These are phyloP conservation scores for Haematococcus lacustris DNA, from an alignment of 139 green algal species.

Conservation along the genomic window DNA sequence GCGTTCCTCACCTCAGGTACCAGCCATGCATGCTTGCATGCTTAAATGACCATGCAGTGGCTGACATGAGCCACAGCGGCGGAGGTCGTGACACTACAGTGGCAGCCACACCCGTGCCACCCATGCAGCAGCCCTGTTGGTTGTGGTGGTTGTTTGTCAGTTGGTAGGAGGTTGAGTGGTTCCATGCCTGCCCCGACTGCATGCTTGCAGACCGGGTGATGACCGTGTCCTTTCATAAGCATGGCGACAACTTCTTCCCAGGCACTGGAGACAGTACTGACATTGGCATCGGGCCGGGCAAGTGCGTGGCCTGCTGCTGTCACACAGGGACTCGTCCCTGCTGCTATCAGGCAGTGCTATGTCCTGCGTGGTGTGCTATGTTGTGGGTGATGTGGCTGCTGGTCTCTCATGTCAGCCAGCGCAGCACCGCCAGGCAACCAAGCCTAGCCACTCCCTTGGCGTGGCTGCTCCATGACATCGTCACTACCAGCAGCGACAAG, in stretches of 20 bases:
- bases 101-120: neutral
- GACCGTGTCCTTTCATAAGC: conserved; percentile 93
- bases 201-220: conserved; percentile 45
- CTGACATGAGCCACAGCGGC: neutral
- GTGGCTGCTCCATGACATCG: too few species aligned
- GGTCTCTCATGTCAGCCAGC: too few species aligned
- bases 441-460: too few species aligned
- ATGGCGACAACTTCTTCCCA: conserved; percentile 85
- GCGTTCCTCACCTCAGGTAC: conserved; percentile 92
- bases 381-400: too few species aligned
- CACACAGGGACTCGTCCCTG: too few species aligned
- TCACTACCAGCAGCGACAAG: too few species aligned
- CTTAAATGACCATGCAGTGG: neutral
- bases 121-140: neutral
- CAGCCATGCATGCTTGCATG: conserved; percentile 4
- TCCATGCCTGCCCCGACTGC: neutral
- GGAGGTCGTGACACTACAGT: neutral
- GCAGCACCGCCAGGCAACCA: too few species aligned
- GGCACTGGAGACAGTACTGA: conserved; percentile 84
- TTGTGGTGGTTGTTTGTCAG: neutral
- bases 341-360: too few species aligned
- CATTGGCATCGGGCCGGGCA: conserved; percentile 63
- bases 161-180: neutral
- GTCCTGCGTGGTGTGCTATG: too few species aligned
- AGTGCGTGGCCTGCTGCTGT: conserved; percentile 51